Percentiles rank a stretch among this genome's conserved stretches.
Evolutionary conservation across 2,329 filamentous ascomycete genomes (phyloP).

Genomic region (Leptographium lundbergii): DNA sequence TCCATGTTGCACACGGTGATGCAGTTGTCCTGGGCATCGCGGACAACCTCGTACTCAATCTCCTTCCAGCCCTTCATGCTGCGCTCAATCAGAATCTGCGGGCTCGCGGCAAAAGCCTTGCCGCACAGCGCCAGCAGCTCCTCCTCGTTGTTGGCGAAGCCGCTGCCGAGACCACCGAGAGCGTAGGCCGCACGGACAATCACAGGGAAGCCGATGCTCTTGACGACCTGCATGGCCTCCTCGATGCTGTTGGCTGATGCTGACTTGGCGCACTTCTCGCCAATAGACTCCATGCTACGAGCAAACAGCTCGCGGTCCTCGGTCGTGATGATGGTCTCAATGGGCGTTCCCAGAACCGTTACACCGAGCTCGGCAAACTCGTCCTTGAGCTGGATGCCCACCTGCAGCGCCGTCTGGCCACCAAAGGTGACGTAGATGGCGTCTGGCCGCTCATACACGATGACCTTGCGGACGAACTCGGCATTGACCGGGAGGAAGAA

Average conservation of each 20-base stretch:
- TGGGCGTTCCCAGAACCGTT: slow-evolving; percentile 88
- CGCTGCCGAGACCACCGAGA: slow-evolving; percentile 85
- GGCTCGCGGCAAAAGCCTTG: slow-evolving; percentile 89
- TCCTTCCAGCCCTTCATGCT: slow-evolving; percentile 99
- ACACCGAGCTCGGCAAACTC: slow-evolving; percentile 90
- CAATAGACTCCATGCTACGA: slow-evolving; percentile 95
- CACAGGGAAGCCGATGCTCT: slow-evolving; percentile 88
- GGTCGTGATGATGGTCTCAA: slow-evolving; percentile 96
- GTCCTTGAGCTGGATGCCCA: slow-evolving; percentile 94
- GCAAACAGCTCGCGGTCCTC: slow-evolving; percentile 97
- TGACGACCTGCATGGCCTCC: slow-evolving; percentile 78
- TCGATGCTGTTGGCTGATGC: slow-evolving; percentile 81
- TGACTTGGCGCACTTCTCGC: slow-evolving; percentile 95
- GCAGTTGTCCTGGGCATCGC: slow-evolving; percentile 92
- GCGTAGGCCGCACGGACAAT: slow-evolving; percentile 96
- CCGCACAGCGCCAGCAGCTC: slow-evolving; percentile 81
- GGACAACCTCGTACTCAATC: slow-evolving; percentile 96
- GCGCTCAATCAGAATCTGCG: slow-evolving; percentile 90
- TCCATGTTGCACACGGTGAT: slow-evolving; percentile 99
- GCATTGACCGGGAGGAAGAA: slow-evolving; percentile 97
- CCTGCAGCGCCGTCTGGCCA: slow-evolving; percentile 91
- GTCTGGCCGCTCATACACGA: slow-evolving; percentile 85
- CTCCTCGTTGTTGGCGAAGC: slow-evolving; percentile 79
- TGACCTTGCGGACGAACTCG: slow-evolving; percentile 96
- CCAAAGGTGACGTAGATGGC: slow-evolving; percentile 97